Base-by-base conservation (phyloP, 1,284 basidiomycete species). In the Ceratobasidium sp. region DNA sequence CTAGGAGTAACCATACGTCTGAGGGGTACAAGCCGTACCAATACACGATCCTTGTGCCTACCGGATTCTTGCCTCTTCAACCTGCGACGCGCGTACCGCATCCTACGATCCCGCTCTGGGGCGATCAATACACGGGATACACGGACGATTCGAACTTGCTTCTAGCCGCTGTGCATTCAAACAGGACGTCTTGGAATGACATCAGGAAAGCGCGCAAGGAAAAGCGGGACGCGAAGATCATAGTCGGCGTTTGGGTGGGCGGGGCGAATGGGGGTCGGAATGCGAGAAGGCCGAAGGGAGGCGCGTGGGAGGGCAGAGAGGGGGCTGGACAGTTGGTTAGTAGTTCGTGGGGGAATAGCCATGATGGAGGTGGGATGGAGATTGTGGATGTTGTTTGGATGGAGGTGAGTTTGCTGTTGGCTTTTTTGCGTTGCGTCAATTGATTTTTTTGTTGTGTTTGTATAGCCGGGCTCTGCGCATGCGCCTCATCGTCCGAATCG, bases 101-200 rank as follows among this genome's bases (percentile, higher is more conserved):
- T 47, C 66, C 66, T 1, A 45, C 53, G 33, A 45, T 71, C 7
- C 57, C 54, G 22, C 63, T 76, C 47, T 73, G 69, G 66, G 63
- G 54, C 36, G 19, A 29, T 27, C 54, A 44, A 8, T 14, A 44
- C 19, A 71, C 66, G 22, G 77, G 77, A 0, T 78, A 78, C 69
- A 78, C 77, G 22, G 77, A 78, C 66, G 77, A 78, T 36, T 78
- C 77, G 41, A 76, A 78, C 62, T 9, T 78, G 22, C 27, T 71
- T 19, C 66, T 71, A 24, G 66, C 66, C 29, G 66, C 66, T 11
- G 53, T 71, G 15, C 66, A 71, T 50, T 71, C 66, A 2, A 24
- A 24, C 53, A n/a, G 41, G 3, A 59, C 29, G 4, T 19, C 36
- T 3, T 71, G 66, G 66, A 59, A 53, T 24, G 66, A 71, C n/a